phyloP scores from a whole-genome alignment of 306 rosid genomes.

The Albizia julibrissin region DNA sequence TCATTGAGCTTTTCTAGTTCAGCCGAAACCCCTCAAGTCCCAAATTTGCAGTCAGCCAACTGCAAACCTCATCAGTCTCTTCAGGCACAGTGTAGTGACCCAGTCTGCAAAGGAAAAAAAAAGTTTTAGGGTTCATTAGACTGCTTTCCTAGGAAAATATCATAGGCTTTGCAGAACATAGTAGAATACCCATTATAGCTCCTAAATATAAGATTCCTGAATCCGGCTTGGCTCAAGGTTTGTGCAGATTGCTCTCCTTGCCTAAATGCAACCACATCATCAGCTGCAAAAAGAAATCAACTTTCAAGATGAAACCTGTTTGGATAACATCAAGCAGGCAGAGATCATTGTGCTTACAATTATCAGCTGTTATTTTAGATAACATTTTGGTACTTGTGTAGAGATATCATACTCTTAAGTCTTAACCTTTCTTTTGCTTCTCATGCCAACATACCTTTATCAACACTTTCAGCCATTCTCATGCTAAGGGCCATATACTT shows the following conservation, averaged over 20 bases:
- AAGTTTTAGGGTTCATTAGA: constrained; percentile 22
- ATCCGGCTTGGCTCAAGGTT: constrained; percentile 73
- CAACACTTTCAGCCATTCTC: not conserved
- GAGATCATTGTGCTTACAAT: not conserved
- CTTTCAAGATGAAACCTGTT: not conserved
- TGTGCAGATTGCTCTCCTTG: constrained; percentile 85
- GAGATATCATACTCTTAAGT: not conserved
- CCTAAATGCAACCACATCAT: constrained; percentile 77
- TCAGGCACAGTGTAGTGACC: constrained; percentile 94
- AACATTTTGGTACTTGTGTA: not conserved
- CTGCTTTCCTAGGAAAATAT: constrained; percentile 18
- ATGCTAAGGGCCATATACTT: not conserved
- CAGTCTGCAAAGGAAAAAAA: constrained; percentile 57
- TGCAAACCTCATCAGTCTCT: constrained; percentile 84
- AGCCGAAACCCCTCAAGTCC: constrained; percentile 71
- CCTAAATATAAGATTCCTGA: constrained; percentile 75
- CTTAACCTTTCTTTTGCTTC: not conserved
- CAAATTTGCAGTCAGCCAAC: constrained; percentile 74
- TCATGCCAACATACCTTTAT: not conserved
- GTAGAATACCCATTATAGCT: constrained; percentile 70
- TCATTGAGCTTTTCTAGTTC: constrained; percentile 37
- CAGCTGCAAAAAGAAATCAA: constrained; percentile 51
- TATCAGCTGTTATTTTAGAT: not conserved
- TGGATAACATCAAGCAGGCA: not conserved
- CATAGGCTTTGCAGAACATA: constrained; percentile 9